phyloP scores from a whole-genome alignment of 768 basidiomycete genomes.

The Boletus reticuloceps region DNA sequence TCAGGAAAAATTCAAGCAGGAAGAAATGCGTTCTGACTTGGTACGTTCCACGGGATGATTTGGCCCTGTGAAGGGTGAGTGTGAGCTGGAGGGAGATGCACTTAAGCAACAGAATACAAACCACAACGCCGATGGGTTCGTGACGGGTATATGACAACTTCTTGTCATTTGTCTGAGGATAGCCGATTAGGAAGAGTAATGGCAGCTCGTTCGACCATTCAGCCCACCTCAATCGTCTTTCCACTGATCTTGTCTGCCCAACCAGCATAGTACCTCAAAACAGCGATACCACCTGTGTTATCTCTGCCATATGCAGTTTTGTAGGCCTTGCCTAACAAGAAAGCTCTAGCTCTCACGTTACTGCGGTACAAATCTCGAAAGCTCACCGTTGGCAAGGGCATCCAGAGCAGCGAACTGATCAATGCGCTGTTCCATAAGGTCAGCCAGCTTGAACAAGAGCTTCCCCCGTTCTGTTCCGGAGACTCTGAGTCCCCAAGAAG shows the following conservation, averaged over 20 bases:
- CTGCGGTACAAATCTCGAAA: not conserved
- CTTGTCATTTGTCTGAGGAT: not conserved
- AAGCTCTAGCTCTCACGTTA: not conserved
- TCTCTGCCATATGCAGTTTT: not conserved
- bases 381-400: conserved; percentile 1
- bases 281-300: not conserved
- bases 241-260: conserved; percentile 14
- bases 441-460: conserved; percentile 7
- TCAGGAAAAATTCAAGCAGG: not conserved
- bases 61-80: conserved; percentile 2
- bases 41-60: conserved; percentile 13
- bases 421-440: conserved; percentile 6
- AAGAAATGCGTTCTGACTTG: not conserved
- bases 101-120: not conserved
- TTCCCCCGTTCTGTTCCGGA: not conserved
- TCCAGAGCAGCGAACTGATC: conserved; percentile 10
- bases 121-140: conserved; percentile 12
- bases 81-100: not conserved
- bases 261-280: conserved; percentile 10
- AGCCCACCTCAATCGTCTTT: conserved; percentile 3
- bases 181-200: not conserved
- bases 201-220: not conserved
- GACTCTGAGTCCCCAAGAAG: conserved; percentile 9
- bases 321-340: conserved; percentile 5
- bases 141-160: conserved; percentile 9